phyloP scores from a whole-genome alignment of 1,139 yeast genomes.

The Zygoascus hellenicus region DNA sequence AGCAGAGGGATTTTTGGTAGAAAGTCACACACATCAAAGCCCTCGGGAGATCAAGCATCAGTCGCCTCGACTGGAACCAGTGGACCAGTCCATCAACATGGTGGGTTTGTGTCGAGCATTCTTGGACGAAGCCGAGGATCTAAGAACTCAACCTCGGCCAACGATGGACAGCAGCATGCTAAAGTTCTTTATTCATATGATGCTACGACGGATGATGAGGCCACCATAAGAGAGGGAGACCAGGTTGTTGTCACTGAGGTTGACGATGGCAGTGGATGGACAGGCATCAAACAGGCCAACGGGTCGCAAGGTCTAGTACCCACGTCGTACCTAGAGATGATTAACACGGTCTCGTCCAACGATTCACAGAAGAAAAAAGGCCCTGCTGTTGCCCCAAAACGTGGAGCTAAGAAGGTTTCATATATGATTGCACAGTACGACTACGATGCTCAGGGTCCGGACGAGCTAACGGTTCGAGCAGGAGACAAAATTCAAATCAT shows the following conservation, averaged over 20 bases:
- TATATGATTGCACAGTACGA: conserved; percentile 74
- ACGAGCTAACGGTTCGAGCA: conserved; percentile 63
- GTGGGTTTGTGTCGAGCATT: conserved; percentile 17
- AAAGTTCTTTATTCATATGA: conserved; percentile 63
- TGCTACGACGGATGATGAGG: conserved; percentile 73
- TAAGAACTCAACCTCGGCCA: conserved; percentile 15
- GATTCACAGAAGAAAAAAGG: conserved; percentile 46
- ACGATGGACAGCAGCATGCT: conserved; percentile 31
- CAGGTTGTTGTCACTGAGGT: conserved; percentile 49
- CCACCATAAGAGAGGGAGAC: conserved; percentile 58
- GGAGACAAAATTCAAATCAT: conserved; percentile 75
- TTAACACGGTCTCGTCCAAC: conserved; percentile 11
- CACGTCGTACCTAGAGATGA: conserved; percentile 64
- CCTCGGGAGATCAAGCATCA: conserved; percentile 1
- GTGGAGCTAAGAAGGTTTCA: conserved; percentile 58
- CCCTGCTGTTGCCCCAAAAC: conserved; percentile 78
- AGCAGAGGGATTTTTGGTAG: conserved; percentile 27
- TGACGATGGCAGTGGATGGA: conserved; percentile 97
- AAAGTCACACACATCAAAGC: conserved; percentile 18
- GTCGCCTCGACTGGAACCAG: conserved; percentile 11
- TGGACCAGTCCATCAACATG: conserved; percentile 13
- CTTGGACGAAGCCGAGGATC: conserved; percentile 14
- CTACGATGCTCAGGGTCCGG: conserved; percentile 75
- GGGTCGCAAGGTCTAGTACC: conserved; percentile 76
- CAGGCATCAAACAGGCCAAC: conserved; percentile 46